Conservation (phyloP, 164 flowering plant genomes). For the Sextonia rubra region DNA sequence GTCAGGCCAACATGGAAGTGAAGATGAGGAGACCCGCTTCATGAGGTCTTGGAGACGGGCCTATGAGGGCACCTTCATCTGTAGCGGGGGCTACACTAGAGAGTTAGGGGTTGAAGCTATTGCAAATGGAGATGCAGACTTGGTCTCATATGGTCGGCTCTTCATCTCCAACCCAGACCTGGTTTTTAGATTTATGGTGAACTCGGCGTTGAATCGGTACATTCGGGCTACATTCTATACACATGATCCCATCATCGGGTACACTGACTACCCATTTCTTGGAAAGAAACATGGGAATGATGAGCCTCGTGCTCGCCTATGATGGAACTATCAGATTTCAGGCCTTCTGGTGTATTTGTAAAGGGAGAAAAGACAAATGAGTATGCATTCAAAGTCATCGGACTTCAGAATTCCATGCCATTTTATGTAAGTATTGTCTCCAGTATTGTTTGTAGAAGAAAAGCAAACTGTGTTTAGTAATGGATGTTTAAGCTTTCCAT, state of each 20-base stretch:
- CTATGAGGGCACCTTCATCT: constrained; percentile 29
- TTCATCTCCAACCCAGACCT: constrained; percentile 45
- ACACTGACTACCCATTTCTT: constrained; percentile 42
- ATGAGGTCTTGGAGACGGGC: constrained; percentile 23
- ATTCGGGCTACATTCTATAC: constrained; percentile 34
- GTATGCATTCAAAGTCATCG: no score
- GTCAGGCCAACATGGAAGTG: constrained; percentile 16
- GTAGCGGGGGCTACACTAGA: constrained; percentile 40
- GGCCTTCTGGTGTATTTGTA: background rate
- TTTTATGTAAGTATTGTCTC: no score
- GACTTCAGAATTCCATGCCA: no score
- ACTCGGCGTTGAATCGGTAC: constrained; percentile 32
- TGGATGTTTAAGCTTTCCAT: no score
- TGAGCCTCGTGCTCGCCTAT: constrained; percentile 4
- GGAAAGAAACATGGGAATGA: background rate
- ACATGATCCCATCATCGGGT: constrained; percentile 36
- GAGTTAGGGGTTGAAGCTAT: constrained; percentile 33
- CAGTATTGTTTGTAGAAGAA: no score
- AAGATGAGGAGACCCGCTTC: constrained; percentile 20
- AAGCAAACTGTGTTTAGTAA: no score
- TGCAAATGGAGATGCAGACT: constrained; percentile 35
- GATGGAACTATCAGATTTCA: background rate
- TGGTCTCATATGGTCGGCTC: constrained; percentile 34
- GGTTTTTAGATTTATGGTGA: constrained; percentile 22
- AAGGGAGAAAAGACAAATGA: no score